Percentiles rank a stretch among this genome's conserved stretches.
Conservation (phyloP, 2,329 filamentous ascomycete species). For the Aspergillus pseudotamarii region DNA sequence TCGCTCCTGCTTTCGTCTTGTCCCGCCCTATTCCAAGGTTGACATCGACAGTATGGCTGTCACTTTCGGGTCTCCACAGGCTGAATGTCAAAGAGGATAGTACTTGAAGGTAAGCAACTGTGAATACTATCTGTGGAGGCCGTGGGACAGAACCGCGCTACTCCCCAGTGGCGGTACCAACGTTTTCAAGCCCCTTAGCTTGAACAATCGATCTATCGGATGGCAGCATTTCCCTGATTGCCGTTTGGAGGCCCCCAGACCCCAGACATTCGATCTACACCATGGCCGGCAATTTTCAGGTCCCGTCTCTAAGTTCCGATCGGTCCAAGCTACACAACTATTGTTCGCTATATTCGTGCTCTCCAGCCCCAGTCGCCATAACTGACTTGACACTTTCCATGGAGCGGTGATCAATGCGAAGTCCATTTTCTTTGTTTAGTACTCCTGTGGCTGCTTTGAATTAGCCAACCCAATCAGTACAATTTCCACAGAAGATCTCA, state of each 20-base stretch:
- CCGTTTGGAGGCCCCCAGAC: slow-evolving; percentile 1
- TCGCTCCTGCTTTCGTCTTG: too few species aligned
- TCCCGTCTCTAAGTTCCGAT: slow-evolving; percentile 30
- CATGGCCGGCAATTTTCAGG: slow-evolving; percentile 31
- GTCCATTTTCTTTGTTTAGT: not conserved
- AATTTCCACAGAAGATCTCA: not conserved
- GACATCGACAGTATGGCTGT: not conserved
- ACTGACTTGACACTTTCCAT: not conserved
- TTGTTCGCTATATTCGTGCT: slow-evolving; percentile 14
- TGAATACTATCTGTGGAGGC: not conserved
- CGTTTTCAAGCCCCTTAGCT: not conserved
- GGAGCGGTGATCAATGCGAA: not conserved
- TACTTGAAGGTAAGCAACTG: not conserved
- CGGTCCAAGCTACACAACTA: too few species aligned
- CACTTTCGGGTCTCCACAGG: not conserved
- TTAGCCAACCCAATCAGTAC: not conserved
- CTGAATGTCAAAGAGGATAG: not conserved
- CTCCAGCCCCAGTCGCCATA: not conserved
- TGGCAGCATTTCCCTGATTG: not conserved
- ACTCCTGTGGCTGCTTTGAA: not conserved
- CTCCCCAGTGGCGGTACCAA: not conserved
- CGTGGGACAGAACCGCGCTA: not conserved
- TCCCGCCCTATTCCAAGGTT: too few species aligned
- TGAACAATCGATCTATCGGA: not conserved
- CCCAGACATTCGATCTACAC: slow-evolving; percentile 4